phyloP scores from a whole-genome alignment of 148 eudicot species.

The Silene uniflora region DNA sequence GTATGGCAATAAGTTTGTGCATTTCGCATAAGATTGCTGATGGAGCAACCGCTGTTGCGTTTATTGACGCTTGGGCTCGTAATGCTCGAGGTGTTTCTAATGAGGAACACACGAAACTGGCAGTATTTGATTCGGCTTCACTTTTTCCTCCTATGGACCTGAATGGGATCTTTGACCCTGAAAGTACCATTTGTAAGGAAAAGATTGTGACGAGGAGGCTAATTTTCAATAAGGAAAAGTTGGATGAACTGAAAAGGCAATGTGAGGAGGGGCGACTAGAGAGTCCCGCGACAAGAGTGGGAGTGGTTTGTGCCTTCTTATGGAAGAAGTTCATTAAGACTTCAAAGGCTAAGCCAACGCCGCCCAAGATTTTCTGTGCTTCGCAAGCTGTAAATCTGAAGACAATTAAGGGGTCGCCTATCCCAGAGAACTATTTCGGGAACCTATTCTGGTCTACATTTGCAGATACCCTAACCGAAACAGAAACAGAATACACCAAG shows the following conservation, averaged over 20 bases:
- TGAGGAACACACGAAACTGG: not conserved
- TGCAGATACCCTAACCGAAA: not conserved
- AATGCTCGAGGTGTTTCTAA: not conserved
- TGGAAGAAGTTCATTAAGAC: too few relatives aligned
- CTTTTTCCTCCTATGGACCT: conserved; percentile 6
- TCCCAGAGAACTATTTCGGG: not conserved
- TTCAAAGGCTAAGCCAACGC: too few relatives aligned
- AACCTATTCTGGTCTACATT: not conserved
- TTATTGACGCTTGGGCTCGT: conserved; percentile 22
- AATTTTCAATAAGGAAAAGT: too few relatives aligned
- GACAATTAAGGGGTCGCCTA: not conserved
- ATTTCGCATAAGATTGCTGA: conserved; percentile 24
- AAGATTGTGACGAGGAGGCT: too few relatives aligned
- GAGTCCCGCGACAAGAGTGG: too few relatives aligned
- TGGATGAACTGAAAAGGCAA: too few relatives aligned
- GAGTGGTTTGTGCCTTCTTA: too few relatives aligned
- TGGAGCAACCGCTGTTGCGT: not conserved
- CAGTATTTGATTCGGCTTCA: conserved; percentile 5
- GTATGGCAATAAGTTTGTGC: conserved; percentile 20
- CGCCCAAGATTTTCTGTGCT: too few relatives aligned
- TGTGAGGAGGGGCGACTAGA: too few relatives aligned
- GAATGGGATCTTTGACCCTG: too few relatives aligned
- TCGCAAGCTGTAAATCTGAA: too few relatives aligned
- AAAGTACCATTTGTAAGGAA: too few relatives aligned
- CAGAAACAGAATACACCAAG: not conserved